Evolutionary conservation across 2,329 filamentous ascomycete species (phyloP).

Genomic region (Aspergillus sp.): DNA sequence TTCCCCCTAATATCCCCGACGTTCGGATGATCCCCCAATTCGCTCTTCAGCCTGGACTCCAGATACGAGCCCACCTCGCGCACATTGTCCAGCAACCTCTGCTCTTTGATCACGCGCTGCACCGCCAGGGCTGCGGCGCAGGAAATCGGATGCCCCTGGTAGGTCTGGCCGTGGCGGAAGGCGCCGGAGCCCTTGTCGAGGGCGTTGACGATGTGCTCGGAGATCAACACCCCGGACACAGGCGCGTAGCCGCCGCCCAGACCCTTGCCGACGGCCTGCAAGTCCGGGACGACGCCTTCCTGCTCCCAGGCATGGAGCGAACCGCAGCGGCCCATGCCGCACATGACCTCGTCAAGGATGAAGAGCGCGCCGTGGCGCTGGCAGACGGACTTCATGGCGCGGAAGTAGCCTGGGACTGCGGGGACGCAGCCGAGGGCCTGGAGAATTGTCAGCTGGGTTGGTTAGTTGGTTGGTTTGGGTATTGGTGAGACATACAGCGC

Average conservation of each 20-base stretch:
- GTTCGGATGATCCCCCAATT: conserved; percentile 37
- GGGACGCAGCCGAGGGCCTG: conserved; percentile 61
- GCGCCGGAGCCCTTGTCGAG: conserved; percentile 39
- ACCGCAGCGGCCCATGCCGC: conserved; percentile 51
- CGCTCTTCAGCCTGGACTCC: conserved; percentile 34
- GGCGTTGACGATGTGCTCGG: conserved; percentile 39
- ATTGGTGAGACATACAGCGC: conserved; percentile 45
- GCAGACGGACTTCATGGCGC: conserved; percentile 59
- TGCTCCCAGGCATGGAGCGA: conserved; percentile 52
- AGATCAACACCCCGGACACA: conserved; percentile 47
- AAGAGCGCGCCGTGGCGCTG: conserved; percentile 61
- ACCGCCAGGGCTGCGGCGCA: conserved; percentile 53
- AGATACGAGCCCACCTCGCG: conserved; percentile 41
- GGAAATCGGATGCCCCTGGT: conserved; percentile 49
- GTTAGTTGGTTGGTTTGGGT: neutral
- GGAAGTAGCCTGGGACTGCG: conserved; percentile 58
- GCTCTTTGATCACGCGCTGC: conserved; percentile 49
- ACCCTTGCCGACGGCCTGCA: conserved; percentile 52
- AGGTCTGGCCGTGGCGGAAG: conserved; percentile 53
- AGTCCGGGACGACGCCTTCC: conserved; percentile 49
- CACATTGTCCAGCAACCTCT: conserved; percentile 52
- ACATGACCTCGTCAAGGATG: conserved; percentile 74
- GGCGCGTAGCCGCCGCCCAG: conserved; percentile 49
- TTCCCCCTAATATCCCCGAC: conserved; percentile 52
- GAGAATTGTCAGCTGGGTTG: neutral